A percentile compares a stretch with the other conserved stretches of the same genome.
Evolutionary conservation across 2,329 filamentous ascomycete genomes (phyloP).

Genomic region (Aureobasidium melanogenum): DNA sequence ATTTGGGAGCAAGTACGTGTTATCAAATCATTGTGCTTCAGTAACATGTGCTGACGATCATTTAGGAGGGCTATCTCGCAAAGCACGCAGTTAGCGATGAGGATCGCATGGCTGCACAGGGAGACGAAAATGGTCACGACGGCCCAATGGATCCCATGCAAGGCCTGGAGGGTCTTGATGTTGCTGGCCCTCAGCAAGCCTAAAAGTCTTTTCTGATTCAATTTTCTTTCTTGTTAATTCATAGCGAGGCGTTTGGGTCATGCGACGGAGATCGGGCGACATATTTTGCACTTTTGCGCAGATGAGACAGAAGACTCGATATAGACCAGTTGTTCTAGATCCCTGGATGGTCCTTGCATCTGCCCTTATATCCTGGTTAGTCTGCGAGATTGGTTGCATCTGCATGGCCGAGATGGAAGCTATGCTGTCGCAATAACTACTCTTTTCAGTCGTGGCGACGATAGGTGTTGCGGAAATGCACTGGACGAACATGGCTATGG

Average conservation of each 20-base stretch:
- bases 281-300: no score
- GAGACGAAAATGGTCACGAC: conserved; percentile 41
- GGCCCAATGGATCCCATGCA: conserved; percentile 82
- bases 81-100: conserved; percentile 80
- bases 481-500: no score
- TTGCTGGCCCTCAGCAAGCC: conserved; percentile 79
- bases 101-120: conserved; percentile 51
- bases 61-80: conserved; percentile 84
- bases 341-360: conserved; percentile 22
- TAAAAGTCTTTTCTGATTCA: conserved; percentile 32
- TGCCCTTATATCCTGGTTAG: conserved; percentile 26
- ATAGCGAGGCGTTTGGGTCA: conserved; percentile 10
- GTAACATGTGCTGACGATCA: conserved; percentile 16
- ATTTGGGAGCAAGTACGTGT: conserved; percentile 86
- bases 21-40: not conserved
- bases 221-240: not conserved
- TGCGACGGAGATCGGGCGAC: not conserved
- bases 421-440: conserved; percentile 24
- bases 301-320: no score
- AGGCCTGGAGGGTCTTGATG: conserved; percentile 83
- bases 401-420: conserved; percentile 27
- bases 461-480: conserved; percentile 29
- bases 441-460: conserved; percentile 26
- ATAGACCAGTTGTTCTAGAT: no score
- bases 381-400: conserved; percentile 26